phyloP scores from a whole-genome alignment of 2,329 filamentous ascomycete species.

The Alternaria conjuncta region DNA sequence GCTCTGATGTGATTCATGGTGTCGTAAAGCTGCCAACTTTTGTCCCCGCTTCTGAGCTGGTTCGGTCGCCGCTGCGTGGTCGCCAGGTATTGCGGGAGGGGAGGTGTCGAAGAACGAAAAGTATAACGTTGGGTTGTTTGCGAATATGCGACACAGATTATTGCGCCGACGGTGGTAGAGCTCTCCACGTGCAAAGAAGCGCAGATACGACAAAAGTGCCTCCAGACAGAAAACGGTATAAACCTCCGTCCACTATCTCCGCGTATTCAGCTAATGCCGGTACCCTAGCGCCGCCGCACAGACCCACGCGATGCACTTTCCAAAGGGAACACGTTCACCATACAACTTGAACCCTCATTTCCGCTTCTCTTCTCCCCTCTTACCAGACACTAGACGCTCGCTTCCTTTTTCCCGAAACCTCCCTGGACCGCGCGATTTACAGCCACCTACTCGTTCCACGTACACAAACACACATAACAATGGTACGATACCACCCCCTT shows the following conservation, averaged over 20 bases:
- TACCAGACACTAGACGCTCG: background rate
- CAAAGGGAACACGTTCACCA: constrained; percentile 18
- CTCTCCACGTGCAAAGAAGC: background rate
- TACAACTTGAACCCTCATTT: constrained; percentile 5
- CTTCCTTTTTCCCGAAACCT: background rate
- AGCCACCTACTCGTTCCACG: background rate
- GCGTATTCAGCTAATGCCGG: constrained; percentile 11
- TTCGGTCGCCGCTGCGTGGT: background rate
- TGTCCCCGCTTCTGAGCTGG: background rate
- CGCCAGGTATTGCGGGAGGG: constrained; percentile 4
- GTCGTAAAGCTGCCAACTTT: constrained; percentile 1
- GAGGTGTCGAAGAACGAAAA: background rate
- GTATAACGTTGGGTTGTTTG: background rate
- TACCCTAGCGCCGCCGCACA: background rate
- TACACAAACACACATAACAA: background rate
- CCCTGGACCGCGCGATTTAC: background rate
- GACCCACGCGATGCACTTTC: constrained; percentile 25
- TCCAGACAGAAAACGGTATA: constrained; percentile 7
- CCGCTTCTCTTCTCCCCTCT: background rate
- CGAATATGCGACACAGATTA: background rate
- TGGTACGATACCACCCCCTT: background rate
- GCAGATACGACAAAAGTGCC: background rate
- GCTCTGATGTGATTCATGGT: constrained; percentile 23
- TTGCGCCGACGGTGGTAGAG: background rate
- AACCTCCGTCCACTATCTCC: constrained; percentile 18